Percentiles rank a stretch among this genome's conserved stretches.
phyloP scores from a whole-genome alignment of 441 rosid species.

The Syzygium syzygioides region DNA sequence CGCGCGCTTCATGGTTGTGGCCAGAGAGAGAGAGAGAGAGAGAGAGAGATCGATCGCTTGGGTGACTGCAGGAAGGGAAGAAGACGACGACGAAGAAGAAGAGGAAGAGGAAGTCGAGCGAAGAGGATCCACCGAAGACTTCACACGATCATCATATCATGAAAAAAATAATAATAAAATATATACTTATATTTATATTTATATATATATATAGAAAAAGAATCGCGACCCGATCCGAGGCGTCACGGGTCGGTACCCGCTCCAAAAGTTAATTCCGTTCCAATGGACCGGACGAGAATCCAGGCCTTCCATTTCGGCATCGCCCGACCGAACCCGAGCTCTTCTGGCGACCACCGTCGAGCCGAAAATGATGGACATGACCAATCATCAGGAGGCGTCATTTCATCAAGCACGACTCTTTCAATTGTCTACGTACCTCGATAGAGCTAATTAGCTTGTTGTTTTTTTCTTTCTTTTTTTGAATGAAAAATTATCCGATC shows the following conservation, averaged over 20 bases:
- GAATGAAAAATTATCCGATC: neutral
- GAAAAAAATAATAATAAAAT: too few relatives aligned
- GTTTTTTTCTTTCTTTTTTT: fast-evolving
- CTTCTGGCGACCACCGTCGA: neutral
- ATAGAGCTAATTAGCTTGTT: neutral
- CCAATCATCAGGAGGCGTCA: neutral
- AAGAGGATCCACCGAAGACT: neutral
- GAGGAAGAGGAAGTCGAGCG: neutral
- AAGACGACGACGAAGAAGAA: neutral
- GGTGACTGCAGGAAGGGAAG: slow-evolving; percentile 52
- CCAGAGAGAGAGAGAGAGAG: neutral
- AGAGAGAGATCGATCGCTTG: slow-evolving; percentile 25
- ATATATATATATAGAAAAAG: neutral
- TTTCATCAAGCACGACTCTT: too few relatives aligned
- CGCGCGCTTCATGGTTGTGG: slow-evolving; percentile 38
- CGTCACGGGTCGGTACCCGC: neutral
- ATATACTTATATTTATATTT: too few relatives aligned
- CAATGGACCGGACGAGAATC: neutral
- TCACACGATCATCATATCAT: neutral
- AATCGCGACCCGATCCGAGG: neutral
- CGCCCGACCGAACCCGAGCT: neutral
- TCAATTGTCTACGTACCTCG: neutral
- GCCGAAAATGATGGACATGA: neutral
- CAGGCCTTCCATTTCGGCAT: neutral
- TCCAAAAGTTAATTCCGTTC: neutral